Evolutionary conservation across 2,329 filamentous ascomycete genomes (phyloP).

Genomic region (Xylariaceae sp.): DNA sequence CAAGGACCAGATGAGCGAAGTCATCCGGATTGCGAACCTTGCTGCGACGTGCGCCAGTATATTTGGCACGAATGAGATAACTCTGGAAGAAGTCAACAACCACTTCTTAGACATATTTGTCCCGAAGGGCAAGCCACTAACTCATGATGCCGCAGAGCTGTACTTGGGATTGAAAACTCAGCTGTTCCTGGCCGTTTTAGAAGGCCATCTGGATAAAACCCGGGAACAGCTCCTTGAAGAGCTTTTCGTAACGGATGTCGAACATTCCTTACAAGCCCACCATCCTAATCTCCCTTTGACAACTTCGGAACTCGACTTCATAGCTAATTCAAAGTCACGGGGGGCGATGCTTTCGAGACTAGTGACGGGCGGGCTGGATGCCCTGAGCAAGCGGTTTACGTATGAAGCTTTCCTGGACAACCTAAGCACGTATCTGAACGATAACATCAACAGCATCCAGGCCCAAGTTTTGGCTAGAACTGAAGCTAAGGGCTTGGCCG

Average conservation of each 20-base stretch:
- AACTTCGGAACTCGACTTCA: slow-evolving; percentile 26
- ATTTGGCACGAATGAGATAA: slow-evolving; percentile 31
- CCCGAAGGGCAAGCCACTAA: slow-evolving; percentile 25
- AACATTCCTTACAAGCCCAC: slow-evolving; percentile 25
- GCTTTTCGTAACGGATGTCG: slow-evolving; percentile 27
- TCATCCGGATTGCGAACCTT: slow-evolving; percentile 31
- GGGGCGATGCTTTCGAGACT: slow-evolving; percentile 27
- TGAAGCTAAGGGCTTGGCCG: slow-evolving; percentile 20
- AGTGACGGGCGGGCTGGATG: slow-evolving; percentile 21
- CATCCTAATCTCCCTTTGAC: slow-evolving; percentile 26
- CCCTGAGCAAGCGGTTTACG: slow-evolving; percentile 30
- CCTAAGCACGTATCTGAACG: slow-evolving; percentile 31
- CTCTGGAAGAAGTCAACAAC: slow-evolving; percentile 30
- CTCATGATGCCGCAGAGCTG: slow-evolving; percentile 30
- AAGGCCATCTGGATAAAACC: slow-evolving; percentile 25
- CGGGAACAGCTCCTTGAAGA: slow-evolving; percentile 28
- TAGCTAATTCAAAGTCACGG: slow-evolving; percentile 25
- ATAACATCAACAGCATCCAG: slow-evolving; percentile 30
- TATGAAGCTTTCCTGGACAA: slow-evolving; percentile 32
- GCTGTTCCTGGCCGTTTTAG: slow-evolving; percentile 30
- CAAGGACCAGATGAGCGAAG: slow-evolving; percentile 25
- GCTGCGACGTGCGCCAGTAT: slow-evolving; percentile 32
- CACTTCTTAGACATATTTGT: slow-evolving; percentile 31
- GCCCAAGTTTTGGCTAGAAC: slow-evolving; percentile 24
- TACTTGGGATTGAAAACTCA: slow-evolving; percentile 32